A percentile compares a stretch with the other conserved stretches of the same genome.
phyloP scores from a whole-genome alignment of 2,329 filamentous ascomycete genomes.

The Colletotrichum tofieldiae region DNA sequence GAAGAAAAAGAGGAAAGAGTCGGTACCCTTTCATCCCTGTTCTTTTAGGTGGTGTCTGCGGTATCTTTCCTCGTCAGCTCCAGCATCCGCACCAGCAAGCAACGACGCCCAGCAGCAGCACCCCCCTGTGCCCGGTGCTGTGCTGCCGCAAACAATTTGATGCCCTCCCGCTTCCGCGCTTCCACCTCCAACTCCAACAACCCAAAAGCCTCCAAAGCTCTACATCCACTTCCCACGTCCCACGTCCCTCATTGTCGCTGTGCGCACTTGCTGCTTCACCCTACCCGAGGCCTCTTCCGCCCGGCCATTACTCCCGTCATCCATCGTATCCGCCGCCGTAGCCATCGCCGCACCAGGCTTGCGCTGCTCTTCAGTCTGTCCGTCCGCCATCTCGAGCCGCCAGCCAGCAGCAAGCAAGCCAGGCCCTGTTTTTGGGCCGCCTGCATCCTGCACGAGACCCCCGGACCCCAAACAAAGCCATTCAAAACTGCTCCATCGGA shows the following conservation, averaged over 20 bases:
- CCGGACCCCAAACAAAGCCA: slow-evolving; percentile 18
- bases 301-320: not conserved
- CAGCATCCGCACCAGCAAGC: not conserved
- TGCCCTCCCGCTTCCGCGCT: not conserved
- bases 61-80: not conserved
- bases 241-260: slow-evolving; percentile 15
- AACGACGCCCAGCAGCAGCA: not conserved
- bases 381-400: not conserved
- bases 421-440: not conserved
- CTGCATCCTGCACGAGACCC: not conserved
- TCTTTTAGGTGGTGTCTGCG: not conserved
- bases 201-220: not conserved
- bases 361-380: not conserved
- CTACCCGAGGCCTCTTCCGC: slow-evolving; percentile 8
- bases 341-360: not conserved
- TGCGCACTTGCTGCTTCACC: not conserved
- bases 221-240: not conserved
- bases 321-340: not conserved
- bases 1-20: too few relatives aligned
- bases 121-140: not conserved
- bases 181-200: not conserved
- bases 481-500: slow-evolving; percentile 30
- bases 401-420: not conserved
- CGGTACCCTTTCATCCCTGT: too few relatives aligned
- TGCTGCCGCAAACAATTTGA: not conserved